Evolutionary conservation across 2,329 filamentous ascomycete species (phyloP).

Genomic region (Sporothrix inflata): DNA sequence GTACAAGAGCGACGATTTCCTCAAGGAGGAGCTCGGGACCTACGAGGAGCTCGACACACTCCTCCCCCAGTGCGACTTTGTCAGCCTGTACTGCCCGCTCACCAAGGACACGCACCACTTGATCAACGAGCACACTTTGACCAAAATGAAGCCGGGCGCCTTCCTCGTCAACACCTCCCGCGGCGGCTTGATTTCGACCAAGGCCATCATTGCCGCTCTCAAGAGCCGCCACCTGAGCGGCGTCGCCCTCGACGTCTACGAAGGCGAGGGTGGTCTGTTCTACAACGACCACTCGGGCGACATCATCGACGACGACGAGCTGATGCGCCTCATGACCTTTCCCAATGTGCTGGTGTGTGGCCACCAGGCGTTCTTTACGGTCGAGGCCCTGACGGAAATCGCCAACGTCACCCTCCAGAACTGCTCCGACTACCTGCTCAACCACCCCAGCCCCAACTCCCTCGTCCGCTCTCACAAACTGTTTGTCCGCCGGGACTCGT

Average conservation of each 20-base stretch:
- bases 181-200: slow-evolving; percentile 65
- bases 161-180: slow-evolving; percentile 71
- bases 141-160: slow-evolving; percentile 60
- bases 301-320: slow-evolving; percentile 67
- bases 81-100: slow-evolving; percentile 69
- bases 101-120: slow-evolving; percentile 62
- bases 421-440: slow-evolving; percentile 50
- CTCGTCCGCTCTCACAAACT: slow-evolving; percentile 39
- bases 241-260: slow-evolving; percentile 70
- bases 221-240: slow-evolving; percentile 64
- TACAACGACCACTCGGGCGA: slow-evolving; percentile 67
- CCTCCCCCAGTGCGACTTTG: slow-evolving; percentile 60
- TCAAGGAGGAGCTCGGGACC: slow-evolving; percentile 48
- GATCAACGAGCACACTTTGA: slow-evolving; percentile 58
- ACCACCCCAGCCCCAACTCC: slow-evolving; percentile 44
- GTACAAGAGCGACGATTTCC: slow-evolving; percentile 53
- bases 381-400: slow-evolving; percentile 67
- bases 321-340: slow-evolving; percentile 69
- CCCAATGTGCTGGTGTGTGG: slow-evolving; percentile 69
- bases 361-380: slow-evolving; percentile 71
- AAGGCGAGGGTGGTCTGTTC: slow-evolving; percentile 65
- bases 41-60: slow-evolving; percentile 61
- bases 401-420: slow-evolving; percentile 63
- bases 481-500: slow-evolving; percentile 34
- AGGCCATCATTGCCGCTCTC: slow-evolving; percentile 61